These are phyloP conservation scores for Lophium mytilinum DNA, from an alignment of 495 filamentous ascomycete genomes.

Conservation along the genomic window DNA sequence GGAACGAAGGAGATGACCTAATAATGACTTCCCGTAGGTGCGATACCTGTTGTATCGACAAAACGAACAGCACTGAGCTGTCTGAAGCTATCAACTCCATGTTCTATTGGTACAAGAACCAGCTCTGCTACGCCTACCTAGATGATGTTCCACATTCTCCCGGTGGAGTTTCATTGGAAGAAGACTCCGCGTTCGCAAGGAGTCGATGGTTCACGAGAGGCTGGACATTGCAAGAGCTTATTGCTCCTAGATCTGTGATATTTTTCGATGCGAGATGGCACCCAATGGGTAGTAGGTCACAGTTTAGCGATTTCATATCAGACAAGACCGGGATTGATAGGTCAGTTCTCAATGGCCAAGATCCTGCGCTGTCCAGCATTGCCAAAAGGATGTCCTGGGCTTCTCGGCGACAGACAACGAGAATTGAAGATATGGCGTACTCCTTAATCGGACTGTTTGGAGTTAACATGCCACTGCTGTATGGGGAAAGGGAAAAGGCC, in stretches of 20 bases:
- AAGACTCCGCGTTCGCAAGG: neutral
- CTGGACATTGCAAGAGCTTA: conserved; percentile 21
- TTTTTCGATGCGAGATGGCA: conserved; percentile 9
- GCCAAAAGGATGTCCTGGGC: conserved; percentile 20
- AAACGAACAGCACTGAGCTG: conserved; percentile 6
- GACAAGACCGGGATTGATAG: neutral
- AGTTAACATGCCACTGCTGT: conserved; percentile 21
- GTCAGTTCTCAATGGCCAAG: neutral
- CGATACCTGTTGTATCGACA: conserved; percentile 21
- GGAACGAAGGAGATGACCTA: no score
- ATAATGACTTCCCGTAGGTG: no score
- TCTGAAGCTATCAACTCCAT: no score
- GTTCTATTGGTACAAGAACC: conserved; percentile 14
- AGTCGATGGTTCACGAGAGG: conserved; percentile 22
- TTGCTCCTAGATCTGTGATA: conserved; percentile 9
- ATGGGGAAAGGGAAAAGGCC: conserved; percentile 17
- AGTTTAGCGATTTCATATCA: neutral
- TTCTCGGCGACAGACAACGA: conserved; percentile 4
- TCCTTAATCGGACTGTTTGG: conserved; percentile 20
- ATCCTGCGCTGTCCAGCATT: neutral
- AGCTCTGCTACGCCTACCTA: conserved; percentile 13
- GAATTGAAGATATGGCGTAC: conserved; percentile 17
- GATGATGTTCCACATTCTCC: no score
- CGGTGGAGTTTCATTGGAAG: no score
- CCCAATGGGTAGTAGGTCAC: conserved; percentile 1